Evolutionary conservation across 306 rosid genomes (phyloP), one percentile per base, ranked within the genome.

Genomic region (Elaeagnus macrophylla): DNA sequence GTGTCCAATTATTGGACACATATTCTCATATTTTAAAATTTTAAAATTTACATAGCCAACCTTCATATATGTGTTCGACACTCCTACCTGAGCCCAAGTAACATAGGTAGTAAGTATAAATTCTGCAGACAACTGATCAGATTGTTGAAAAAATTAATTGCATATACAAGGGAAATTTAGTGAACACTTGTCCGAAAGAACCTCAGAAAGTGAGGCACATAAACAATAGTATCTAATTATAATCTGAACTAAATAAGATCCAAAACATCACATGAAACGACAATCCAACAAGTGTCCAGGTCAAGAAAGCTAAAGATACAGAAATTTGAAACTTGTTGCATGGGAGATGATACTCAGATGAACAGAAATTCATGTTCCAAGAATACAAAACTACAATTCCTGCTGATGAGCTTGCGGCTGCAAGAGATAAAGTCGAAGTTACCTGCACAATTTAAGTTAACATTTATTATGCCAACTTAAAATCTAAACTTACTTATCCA

Each of bases 201-300:
- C 65, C 54, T 56, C 53, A 58, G 57, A 10, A 39, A 54, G 12
- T 60, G 59, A 39, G 61, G 70, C 62, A 45, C 15, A 54, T 44
- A 41, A 72, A 36, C 69, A 57, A 11, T 37, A 39, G 61, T 52
- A 61, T 72, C 83, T 86, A 91, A 66, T 71, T n/a, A n/a, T n/a
- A n/a, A n/a, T n/a, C 82, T 1, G 86, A 80, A 48, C 83, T 82
- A 65, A 80, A 53, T 20, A 75, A 71, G 72, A 91, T 84, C 97
- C 99, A 84, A 67, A 86, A 78, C 95, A 84, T 91, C 57, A 91
- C 95, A 70, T 86, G 89, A 0, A 87, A 87, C 39, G 99, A 91
- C 64, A 84, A 45, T 45, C 89, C 89, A 15, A 75, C 69, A 58
- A 84, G 78, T 70, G 74, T 60, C 96, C 99, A 86, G 64, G 85